Evolutionary conservation across 352 stramenopile species (phyloP), one percentile per base, ranked within the genome.

Genomic region (Pythium myriotylum): DNA sequence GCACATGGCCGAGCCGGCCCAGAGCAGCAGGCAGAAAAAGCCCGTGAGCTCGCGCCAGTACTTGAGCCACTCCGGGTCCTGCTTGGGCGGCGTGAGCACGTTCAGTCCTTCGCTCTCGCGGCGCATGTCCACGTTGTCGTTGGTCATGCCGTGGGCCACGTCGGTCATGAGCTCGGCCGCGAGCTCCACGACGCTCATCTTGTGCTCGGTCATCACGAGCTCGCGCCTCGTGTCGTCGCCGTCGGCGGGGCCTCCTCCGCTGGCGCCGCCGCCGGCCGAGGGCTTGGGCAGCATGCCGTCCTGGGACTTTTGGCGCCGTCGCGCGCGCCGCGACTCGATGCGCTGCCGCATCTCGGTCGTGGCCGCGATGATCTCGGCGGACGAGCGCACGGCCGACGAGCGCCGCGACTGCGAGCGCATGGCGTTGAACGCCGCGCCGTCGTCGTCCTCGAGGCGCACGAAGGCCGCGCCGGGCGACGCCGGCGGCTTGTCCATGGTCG

Each of bases 11-110:
- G 70, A 73, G n/a, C 72, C 77, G 23, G 68, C 70, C 75, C 70
- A 84, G 33, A 86, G 73, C 62, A 84, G 20, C 45, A 86, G 37
- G 24, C 73, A 83, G 58, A 84, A 86, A 54, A 86, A 84, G 35
- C 75, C 74, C 52, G 75, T 84, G 41, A 86, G 65, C 29, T 86
- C 74, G 41, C 70, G 74, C 62, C 72, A 81, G 64, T 84, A 77
- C 62, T 84, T 84, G 62, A 84, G 46, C 70, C 71, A 81, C 55
- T 84, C 74, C 19, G 77, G 68, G 19, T 59, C 66, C 43, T 81
- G 73, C 59, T 81, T 77, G n/a, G 77, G 77, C n/a, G 77, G 77
- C 35, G 77, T 84, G 24, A 86, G 68, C 62, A 73, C 62, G 62
- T 85, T 85, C 26, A 78, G 51, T 7, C 75, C 75, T 51, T 84